These are phyloP conservation scores for Saccharomyces hybrid DNA, from an alignment of 1,139 yeast species.

Conservation along the genomic window DNA sequence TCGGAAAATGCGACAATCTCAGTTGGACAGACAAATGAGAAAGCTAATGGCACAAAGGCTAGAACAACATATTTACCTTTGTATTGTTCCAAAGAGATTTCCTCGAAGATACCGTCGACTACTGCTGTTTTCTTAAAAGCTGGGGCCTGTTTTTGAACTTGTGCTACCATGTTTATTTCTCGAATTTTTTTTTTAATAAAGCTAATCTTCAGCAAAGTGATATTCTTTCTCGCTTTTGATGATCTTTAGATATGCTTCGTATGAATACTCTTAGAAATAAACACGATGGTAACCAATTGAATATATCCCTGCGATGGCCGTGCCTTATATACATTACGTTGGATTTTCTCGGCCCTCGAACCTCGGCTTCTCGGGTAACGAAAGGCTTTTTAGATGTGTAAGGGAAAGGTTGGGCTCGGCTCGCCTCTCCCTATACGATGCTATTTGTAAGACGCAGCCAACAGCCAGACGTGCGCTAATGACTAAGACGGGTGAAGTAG, in stretches of 20 bases:
- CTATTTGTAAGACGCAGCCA: neutral
- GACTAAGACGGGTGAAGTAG: neutral
- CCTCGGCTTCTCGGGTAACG: neutral
- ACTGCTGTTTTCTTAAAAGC: constrained; percentile 93
- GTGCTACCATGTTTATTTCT: constrained; percentile 58
- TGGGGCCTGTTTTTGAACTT: constrained; percentile 94
- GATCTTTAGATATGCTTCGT: too few relatives aligned
- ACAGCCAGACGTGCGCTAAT: neutral
- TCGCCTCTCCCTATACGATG: neutral
- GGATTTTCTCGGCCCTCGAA: too few relatives aligned
- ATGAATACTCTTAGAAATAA: too few relatives aligned
- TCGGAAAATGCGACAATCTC: constrained; percentile 98
- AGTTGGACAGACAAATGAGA: constrained; percentile 98
- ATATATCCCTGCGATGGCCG: constrained; percentile 1
- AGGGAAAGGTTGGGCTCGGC: neutral
- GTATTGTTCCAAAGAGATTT: constrained; percentile 86
- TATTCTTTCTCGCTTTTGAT: too few relatives aligned
- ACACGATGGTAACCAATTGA: neutral
- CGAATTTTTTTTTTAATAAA: too few relatives aligned
- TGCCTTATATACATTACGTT: too few relatives aligned
- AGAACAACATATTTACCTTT: constrained; percentile 96
- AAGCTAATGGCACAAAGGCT: constrained; percentile 96
- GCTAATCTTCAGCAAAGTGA: too few relatives aligned
- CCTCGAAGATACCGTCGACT: constrained; percentile 90
- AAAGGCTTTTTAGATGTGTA: neutral